Conservation (phyloP, 2,329 filamentous ascomycete species). For the Botryosphaeria dothidea region DNA sequence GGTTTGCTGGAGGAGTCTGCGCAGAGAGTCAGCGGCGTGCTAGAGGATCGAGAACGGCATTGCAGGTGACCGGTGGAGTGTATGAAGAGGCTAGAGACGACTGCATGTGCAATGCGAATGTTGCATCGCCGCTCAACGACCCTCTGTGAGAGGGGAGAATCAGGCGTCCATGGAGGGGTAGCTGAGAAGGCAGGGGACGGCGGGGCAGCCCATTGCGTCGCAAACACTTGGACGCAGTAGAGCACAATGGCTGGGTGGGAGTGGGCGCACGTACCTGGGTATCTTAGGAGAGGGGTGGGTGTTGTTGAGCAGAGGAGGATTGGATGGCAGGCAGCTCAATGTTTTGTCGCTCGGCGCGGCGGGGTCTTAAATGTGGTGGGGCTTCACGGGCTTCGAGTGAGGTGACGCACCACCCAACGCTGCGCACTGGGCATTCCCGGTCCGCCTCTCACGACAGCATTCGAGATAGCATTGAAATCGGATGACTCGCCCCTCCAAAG, state of each 20-base stretch:
- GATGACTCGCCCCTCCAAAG: slow-evolving; percentile 8
- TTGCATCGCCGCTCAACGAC: neutral
- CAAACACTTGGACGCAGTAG: neutral
- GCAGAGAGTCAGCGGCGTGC: neutral
- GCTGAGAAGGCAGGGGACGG: neutral
- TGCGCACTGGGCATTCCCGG: neutral
- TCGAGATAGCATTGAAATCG: slow-evolving; percentile 17
- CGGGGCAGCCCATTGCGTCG: neutral
- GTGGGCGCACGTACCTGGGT: neutral
- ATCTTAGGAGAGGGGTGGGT: neutral
- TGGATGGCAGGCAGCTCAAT: slow-evolving; percentile 11
- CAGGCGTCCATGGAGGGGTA: slow-evolving; percentile 11
- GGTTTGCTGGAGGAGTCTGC: neutral
- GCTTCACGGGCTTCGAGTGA: neutral
- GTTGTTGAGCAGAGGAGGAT: slow-evolving; percentile 10
- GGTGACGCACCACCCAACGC: slow-evolving; percentile 10
- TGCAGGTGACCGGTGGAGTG: neutral
- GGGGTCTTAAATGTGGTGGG: slow-evolving; percentile 20
- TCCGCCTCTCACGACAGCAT: slow-evolving; percentile 5
- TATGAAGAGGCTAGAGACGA: neutral
- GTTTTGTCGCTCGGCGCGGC: slow-evolving; percentile 17
- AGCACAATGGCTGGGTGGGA: neutral
- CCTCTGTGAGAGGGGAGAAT: neutral
- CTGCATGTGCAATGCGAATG: neutral
- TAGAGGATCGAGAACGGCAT: too few species aligned